Percentiles rank a stretch among this genome's conserved stretches.
These are phyloP conservation scores for Aspergillus sp. DNA, from an alignment of 2,329 filamentous ascomycete genomes.

Conservation along the genomic window DNA sequence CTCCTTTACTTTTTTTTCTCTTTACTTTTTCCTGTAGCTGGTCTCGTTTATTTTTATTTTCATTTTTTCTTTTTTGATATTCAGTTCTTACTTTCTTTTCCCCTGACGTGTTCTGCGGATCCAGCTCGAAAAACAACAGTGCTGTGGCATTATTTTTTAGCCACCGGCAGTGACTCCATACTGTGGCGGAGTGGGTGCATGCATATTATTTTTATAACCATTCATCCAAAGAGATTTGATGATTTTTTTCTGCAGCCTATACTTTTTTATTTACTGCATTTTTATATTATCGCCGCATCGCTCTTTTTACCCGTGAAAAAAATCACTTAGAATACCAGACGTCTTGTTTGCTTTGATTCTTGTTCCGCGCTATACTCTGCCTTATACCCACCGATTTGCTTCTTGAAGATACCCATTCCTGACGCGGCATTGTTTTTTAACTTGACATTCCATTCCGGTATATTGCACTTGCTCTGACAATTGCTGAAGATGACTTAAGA, in stretches of 20 bases:
- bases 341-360: not conserved
- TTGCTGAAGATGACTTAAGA: not conserved
- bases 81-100: constrained; percentile 6
- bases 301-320: not conserved
- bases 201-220: constrained; percentile 6
- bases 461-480: not conserved
- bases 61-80: constrained; percentile 1
- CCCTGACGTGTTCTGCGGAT: constrained; percentile 31
- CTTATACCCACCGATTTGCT: not conserved
- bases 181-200: constrained; percentile 38
- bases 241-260: not conserved
- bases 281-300: not conserved
- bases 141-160: constrained; percentile 7
- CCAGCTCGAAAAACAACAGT: constrained; percentile 10
- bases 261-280: constrained; percentile 1
- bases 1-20: constrained; percentile 7
- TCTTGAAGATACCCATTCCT: not conserved
- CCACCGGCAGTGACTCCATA: constrained; percentile 19
- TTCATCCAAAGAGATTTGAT: constrained; percentile 1
- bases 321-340: not conserved
- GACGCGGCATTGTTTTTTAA: no score
- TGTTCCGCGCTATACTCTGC: not conserved
- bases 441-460: not conserved
- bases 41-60: constrained; percentile 6
- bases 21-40: constrained; percentile 10